Evolutionary conservation across 1,284 basidiomycete species (phyloP).

Genomic region (Neolentinus lepideus): DNA sequence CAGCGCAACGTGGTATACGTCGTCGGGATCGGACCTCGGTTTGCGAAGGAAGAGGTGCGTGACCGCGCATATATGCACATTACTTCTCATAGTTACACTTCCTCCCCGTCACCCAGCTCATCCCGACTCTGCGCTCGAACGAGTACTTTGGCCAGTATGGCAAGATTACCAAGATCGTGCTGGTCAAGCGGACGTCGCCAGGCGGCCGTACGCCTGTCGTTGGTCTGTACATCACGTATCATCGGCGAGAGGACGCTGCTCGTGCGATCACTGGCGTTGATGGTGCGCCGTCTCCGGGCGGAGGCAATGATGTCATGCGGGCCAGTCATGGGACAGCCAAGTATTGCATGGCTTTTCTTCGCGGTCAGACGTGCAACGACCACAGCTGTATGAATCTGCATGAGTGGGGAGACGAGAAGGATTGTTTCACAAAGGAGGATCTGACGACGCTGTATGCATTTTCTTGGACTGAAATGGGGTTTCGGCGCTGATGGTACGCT

Average conservation of each 20-base stretch:
- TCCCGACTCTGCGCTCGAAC: constrained; percentile 88
- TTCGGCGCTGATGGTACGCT: constrained; percentile 14
- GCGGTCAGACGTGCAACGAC: constrained; percentile 81
- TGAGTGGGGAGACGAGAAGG: constrained; percentile 97
- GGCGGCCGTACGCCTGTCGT: constrained; percentile 73
- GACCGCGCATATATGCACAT: constrained; percentile 2
- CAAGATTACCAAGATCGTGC: constrained; percentile 93
- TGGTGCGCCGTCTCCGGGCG: constrained; percentile 80
- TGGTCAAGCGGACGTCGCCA: constrained; percentile 83
- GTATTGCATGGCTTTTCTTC: constrained; percentile 96
- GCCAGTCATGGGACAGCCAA: constrained; percentile 97
- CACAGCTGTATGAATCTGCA: constrained; percentile 92
- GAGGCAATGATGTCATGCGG: constrained; percentile 76
- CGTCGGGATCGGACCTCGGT: constrained; percentile 83
- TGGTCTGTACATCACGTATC: constrained; percentile 95
- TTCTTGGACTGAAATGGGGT: constrained; percentile 4
- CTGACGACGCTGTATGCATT: constrained; percentile 72
- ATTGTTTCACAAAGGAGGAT: constrained; percentile 93
- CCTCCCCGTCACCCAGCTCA: constrained; percentile 51
- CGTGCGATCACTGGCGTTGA: constrained; percentile 92
- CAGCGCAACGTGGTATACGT: constrained; percentile 97
- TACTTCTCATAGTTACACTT: constrained; percentile 9
- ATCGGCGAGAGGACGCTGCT: constrained; percentile 92
- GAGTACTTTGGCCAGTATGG: constrained; percentile 99
- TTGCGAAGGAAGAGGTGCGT: constrained; percentile 92